Evolutionary conservation across 2,329 filamentous ascomycete species (phyloP).

Genomic region (Xylariales sp.): DNA sequence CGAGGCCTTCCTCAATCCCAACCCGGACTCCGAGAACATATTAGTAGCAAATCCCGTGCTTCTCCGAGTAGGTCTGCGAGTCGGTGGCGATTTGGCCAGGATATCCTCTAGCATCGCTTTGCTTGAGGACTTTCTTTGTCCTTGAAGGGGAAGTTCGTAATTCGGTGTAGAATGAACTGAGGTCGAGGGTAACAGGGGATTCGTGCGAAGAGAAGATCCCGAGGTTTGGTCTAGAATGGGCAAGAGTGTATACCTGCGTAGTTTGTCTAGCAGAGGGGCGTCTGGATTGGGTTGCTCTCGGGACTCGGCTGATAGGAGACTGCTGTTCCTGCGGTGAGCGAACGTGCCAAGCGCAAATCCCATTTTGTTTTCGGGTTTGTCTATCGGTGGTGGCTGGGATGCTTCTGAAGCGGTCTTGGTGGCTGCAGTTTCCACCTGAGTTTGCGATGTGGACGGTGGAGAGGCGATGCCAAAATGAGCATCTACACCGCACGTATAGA

Average conservation of each 20-base stretch:
- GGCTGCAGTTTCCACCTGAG: not conserved
- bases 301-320: not conserved
- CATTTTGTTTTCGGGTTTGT: too few species aligned
- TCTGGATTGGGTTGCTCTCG: not conserved
- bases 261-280: constrained; percentile 13
- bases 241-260: constrained; percentile 25
- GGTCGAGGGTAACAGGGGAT: not conserved
- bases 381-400: not conserved
- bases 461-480: not conserved
- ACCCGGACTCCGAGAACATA: too few species aligned
- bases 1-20: too few species aligned
- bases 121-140: constrained; percentile 14
- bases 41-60: not conserved
- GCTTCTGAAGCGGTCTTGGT: not conserved
- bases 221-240: constrained; percentile 19
- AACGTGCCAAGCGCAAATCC: too few species aligned
- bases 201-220: constrained; percentile 14
- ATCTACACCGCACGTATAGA: not conserved
- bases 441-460: not conserved
- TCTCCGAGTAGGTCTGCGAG: not conserved
- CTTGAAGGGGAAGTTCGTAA: constrained; percentile 9
- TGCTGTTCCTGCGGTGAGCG: not conserved
- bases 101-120: constrained; percentile 20
- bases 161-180: too few species aligned
- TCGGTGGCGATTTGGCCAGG: constrained; percentile 11